A percentile compares a stretch with the other conserved stretches of the same genome.
Conservation (phyloP, 345 rosid genomes). For the Sisymbrium altissimum region DNA sequence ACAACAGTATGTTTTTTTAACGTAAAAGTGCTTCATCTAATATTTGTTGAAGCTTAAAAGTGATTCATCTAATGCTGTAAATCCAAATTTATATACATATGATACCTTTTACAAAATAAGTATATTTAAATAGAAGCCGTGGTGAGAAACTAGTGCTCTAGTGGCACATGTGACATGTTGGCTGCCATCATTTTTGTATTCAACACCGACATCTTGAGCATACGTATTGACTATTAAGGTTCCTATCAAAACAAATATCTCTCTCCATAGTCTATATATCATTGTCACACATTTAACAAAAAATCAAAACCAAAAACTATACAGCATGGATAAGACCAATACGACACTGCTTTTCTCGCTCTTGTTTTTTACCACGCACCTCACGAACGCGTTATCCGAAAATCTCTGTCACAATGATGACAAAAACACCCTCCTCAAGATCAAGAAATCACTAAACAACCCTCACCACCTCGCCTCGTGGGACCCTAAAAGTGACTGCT, state of each 20-base stretch:
- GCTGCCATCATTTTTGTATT: neutral
- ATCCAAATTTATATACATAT: no score
- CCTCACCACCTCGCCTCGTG: no score
- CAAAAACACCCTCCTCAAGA: slow-evolving; percentile 54
- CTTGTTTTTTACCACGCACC: slow-evolving; percentile 17
- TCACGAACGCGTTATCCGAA: slow-evolving; percentile 32
- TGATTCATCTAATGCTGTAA: no score
- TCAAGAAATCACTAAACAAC: slow-evolving; percentile 29
- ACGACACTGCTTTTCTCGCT: slow-evolving; percentile 13
- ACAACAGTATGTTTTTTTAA: no score
- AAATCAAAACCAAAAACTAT: neutral
- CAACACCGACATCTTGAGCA: neutral
- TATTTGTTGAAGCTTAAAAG: no score
- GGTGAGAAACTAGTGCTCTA: no score
- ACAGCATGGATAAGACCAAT: slow-evolving; percentile 18
- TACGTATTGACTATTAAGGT: neutral
- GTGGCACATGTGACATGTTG: no score
- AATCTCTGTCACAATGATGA: slow-evolving; percentile 53
- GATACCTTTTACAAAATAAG: no score
- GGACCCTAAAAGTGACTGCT: no score
- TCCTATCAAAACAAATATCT: slow-evolving; percentile 5
- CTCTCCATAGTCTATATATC: neutral
- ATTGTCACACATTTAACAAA: neutral
- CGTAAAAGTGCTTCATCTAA: no score
- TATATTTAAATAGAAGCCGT: no score